Percentiles rank a stretch among this genome's conserved stretches.
These are phyloP conservation scores for Pyronema omphalodes DNA, from an alignment of 495 filamentous ascomycete species.

Conservation along the genomic window DNA sequence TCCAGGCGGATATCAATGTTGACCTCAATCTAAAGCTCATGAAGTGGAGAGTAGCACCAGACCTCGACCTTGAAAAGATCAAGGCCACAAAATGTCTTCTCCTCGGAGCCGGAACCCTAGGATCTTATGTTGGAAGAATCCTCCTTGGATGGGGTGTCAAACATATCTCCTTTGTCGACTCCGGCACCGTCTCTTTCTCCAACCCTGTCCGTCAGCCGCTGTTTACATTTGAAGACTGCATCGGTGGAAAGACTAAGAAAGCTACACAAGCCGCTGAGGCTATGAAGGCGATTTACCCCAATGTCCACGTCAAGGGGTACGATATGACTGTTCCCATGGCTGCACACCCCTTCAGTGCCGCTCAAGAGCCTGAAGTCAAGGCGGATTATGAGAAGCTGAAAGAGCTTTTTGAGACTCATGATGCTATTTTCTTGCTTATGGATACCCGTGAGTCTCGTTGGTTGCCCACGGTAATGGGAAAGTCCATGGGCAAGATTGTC, in stretches of 20 bases:
- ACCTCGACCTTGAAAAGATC: constrained; percentile 68
- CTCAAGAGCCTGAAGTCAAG: constrained; percentile 37
- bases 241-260: constrained; percentile 70
- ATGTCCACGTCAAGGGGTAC: constrained; percentile 61
- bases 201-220: constrained; percentile 92
- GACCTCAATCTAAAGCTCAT: constrained; percentile 95
- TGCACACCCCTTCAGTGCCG: constrained; percentile 64
- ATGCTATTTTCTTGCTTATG: constrained; percentile 89
- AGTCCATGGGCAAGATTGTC: constrained; percentile 78
- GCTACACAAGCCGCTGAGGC: constrained; percentile 64
- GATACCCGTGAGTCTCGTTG: constrained; percentile 87
- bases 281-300: constrained; percentile 73
- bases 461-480: constrained; percentile 96
- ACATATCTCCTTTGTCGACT: constrained; percentile 91
- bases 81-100: constrained; percentile 83
- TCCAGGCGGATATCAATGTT: constrained; percentile 85
- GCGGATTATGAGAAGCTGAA: constrained; percentile 58
- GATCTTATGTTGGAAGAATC: constrained; percentile 78
- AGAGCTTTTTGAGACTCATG: constrained; percentile 64
- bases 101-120: constrained; percentile 87
- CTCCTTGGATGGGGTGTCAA: constrained; percentile 93
- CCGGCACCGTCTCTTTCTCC: constrained; percentile 86
- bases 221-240: constrained; percentile 75
- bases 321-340: constrained; percentile 82
- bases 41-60: constrained; percentile 91